Evolutionary conservation across 768 basidiomycete genomes (phyloP).

Genomic region (Leucocoprinus birnbaumii): DNA sequence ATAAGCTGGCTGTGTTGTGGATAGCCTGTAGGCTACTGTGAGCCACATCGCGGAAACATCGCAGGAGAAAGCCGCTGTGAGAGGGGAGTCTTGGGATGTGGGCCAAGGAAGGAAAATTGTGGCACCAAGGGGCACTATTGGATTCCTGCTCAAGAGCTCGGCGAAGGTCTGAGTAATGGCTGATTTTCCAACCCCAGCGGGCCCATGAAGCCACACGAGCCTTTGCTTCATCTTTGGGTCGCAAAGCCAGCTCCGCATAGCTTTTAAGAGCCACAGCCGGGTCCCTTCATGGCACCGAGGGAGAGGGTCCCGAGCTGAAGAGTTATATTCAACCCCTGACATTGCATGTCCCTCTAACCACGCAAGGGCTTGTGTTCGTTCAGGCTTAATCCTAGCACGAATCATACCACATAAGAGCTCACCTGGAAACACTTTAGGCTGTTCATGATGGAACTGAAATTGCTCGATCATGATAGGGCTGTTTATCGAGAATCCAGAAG

Average conservation of each 20-base stretch:
- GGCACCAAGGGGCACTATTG: background rate
- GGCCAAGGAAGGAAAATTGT: background rate
- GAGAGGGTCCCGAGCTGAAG: background rate
- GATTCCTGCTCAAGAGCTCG: background rate
- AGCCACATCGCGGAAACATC: no score
- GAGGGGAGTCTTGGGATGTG: no score
- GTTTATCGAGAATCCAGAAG: background rate
- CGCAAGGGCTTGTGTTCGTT: background rate
- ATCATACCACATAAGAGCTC: no score
- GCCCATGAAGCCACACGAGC: background rate
- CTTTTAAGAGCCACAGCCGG: background rate
- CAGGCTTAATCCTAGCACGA: no score
- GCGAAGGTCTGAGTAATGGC: slow-evolving; percentile 1
- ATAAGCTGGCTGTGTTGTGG: no score
- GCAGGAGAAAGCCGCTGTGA: no score
- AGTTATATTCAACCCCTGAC: background rate
- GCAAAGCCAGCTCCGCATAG: no score
- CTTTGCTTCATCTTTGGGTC: no score
- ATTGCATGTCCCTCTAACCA: background rate
- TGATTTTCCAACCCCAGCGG: slow-evolving; percentile 1
- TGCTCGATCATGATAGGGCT: background rate
- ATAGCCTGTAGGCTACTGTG: no score
- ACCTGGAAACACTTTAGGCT: no score
- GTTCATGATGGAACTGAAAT: background rate
- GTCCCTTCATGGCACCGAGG: background rate